Base-by-base conservation (phyloP, 306 rosid species). In the Arachis stenosperma region DNA sequence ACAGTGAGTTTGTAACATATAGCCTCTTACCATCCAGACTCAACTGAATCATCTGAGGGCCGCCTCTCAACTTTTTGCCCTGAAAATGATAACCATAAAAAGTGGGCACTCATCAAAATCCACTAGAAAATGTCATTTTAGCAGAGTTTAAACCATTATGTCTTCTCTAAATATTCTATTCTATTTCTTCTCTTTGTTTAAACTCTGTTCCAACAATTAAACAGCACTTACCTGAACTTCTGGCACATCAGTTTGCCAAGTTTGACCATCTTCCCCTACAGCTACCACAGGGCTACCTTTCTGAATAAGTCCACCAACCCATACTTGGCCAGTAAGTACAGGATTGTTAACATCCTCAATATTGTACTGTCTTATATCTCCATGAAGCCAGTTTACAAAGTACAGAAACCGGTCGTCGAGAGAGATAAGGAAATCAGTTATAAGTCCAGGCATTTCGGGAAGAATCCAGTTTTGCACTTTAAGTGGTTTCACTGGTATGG, bases 401-500 rank as follows among this genome's bases (percentile, higher is more conserved):
- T 91, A 91, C 58, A 94, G 75, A 77, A 88, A 94, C 65, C 92
- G 96, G 61, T 91, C 98, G 65, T 94, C 97, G 8, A 94, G 94
- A 13, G 98, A 94, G 50, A 94, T 84, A 74, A 94, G 83, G 73
- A 91, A 89, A 80, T 91, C 96, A 39, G 97, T 94, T 55, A 91
- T 88, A 61, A 94, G 94, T 78, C 98, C 98, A 10, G 98, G 92
- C 98, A 94, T 84, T 78, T 94, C 96, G 11, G 97, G 96, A 78
- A 93, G 94, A 73, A 89, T 78, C 98, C 98, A 93, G 80, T 89
- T 93, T 65, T 89, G 89, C 79, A 93, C 98, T 85, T 91, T 88
- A 86, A 91, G 61, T 33, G 96, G 84, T 66, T 86, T 81, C 74
- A 84, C 96, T 69, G 90, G 61, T 78, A 93, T 84, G 61, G 88